Evolutionary conservation across 2,329 filamentous ascomycete species (phyloP), one percentile per base, ranked within the genome.

Genomic region (Alternaria brassicicola): DNA sequence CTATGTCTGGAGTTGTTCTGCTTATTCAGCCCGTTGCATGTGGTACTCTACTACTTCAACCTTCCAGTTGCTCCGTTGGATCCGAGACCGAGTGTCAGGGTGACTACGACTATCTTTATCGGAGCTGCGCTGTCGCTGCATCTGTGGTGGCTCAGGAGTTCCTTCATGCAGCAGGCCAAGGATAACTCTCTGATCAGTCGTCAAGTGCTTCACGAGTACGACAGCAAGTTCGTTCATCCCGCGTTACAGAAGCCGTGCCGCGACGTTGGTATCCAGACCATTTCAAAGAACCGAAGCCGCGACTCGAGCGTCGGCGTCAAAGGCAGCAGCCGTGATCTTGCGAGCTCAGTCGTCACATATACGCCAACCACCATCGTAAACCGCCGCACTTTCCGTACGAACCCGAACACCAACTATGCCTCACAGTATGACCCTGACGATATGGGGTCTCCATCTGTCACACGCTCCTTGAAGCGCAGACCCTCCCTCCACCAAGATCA

Each of bases 181-280:
- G 95, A 99, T 76, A 87, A 86, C 2, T 84, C 88, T 2, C 84
- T 97, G 45, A 90, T 99, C 57, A 92, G 96, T 67, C 92, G 90
- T 68, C 91, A 98, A 78, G 94, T 98, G 5, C 84, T 98, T 78
- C 89, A 93, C 74, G 95, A 99, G 78, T 99, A 99, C 74, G 92
- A 98, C 74, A 91, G 88, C 67, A 99, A 99, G 80, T 97, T 90
- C 72, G 95, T 99, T 1, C 92, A 96, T 71, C 95, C 95, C 2
- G 85, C 89, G 10, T 86, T 96, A n/a, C 91, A 96, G 67, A 91
- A 90, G 7, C 82, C 90, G 5, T 91, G 96, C 64, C 82, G 88
- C 64, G 86, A 90, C 70, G 92, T 94, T 1, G 90, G 87, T 6
- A 95, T 90, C 1, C 94, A 98, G 76, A 89, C 89, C 57, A 87